Conservation (phyloP, 1,284 basidiomycete genomes). For the Cutaneotrichosporon cyanovorans region DNA sequence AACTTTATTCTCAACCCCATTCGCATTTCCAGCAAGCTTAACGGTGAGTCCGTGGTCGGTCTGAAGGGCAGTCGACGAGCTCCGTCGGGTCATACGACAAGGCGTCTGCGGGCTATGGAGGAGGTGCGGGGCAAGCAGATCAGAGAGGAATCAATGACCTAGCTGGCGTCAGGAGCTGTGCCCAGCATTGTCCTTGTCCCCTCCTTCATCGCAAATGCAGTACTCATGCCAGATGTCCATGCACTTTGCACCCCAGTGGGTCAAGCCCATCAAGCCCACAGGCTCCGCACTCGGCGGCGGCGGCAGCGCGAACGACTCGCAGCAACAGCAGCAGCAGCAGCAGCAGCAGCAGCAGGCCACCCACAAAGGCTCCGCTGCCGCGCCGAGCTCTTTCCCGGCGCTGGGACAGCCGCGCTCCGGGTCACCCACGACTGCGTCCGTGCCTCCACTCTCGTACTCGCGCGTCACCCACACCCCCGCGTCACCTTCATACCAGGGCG, state of each 20-base stretch:
- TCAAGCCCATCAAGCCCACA: conserved; percentile 44
- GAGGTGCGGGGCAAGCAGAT: too few relatives aligned
- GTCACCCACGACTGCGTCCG: conserved; percentile 29
- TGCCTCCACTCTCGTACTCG: conserved; percentile 59
- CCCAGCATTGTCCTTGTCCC: too few relatives aligned
- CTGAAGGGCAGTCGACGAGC: too few relatives aligned
- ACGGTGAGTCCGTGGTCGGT: too few relatives aligned
- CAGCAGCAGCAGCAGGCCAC: conserved; percentile 3
- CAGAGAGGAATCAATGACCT: too few relatives aligned
- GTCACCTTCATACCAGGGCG: conserved; percentile 47
- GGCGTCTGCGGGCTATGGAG: too few relatives aligned
- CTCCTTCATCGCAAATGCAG: background rate
- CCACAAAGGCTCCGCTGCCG: background rate
- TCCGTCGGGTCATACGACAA: too few relatives aligned
- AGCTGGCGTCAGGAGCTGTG: too few relatives aligned
- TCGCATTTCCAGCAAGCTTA: too few relatives aligned
- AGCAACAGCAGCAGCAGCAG: conserved; percentile 1
- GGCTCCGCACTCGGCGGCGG: conserved; percentile 21
- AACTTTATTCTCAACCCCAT: too few relatives aligned
- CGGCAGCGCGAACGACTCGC: background rate
- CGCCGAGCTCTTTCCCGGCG: conserved; percentile 33
- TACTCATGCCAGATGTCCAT: conserved; percentile 36
- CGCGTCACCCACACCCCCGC: conserved; percentile 39
- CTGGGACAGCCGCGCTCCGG: conserved; percentile 26
- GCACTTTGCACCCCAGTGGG: conserved; percentile 45